Base-by-base conservation (phyloP, 2,329 filamentous ascomycete species). In the Botrytis tulipae region DNA sequence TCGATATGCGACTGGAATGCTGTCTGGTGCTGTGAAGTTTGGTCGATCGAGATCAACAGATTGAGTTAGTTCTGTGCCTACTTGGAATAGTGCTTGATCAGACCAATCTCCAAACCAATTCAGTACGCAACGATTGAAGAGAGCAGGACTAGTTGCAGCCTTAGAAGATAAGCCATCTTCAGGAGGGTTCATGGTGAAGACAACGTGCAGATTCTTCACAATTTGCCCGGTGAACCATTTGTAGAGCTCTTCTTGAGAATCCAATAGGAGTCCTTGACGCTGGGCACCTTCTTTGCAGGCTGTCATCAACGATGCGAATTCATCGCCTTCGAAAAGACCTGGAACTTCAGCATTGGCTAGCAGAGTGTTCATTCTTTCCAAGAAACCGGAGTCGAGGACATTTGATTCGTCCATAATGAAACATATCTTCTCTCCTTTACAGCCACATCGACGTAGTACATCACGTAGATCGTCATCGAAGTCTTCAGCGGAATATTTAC, bases 71-170 rank as follows among this genome's bases (percentile, higher is more conserved):
- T 99, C 96, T 76, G 93, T 94, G 37, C 93, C 95, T 76, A 99
- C 97, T 83, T 99, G 97, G 90, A 97, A 99, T 32, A 99, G 88
- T 54, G 96, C 97, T 84, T 99, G 96, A 82, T 99, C 96, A 70
- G 96, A 99, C 96, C 96, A 99, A 84, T 99, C 96, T 77, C 96
- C 96, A 82, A 99, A 98, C 96, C 96, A 99, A 84, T 99, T 99
- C 78, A 99, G 91, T 67, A 99, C 96, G 81, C 96, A 99, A 87
- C 96, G 92, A 86, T 99, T 99, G 91, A 99, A 99, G 80, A 99
- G 85, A 59, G 96, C 96, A 74, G 96, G 96, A 88, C 94, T 98
- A 4, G 97, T 99, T 42, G 96, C 97, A 73, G 96, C 96, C 85
- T 98, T 98, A 46, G 94, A 97, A 2, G 93, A 96, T 14, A 99